These are phyloP conservation scores for Letharia lupina DNA, from an alignment of 495 filamentous ascomycete genomes.

Conservation along the genomic window DNA sequence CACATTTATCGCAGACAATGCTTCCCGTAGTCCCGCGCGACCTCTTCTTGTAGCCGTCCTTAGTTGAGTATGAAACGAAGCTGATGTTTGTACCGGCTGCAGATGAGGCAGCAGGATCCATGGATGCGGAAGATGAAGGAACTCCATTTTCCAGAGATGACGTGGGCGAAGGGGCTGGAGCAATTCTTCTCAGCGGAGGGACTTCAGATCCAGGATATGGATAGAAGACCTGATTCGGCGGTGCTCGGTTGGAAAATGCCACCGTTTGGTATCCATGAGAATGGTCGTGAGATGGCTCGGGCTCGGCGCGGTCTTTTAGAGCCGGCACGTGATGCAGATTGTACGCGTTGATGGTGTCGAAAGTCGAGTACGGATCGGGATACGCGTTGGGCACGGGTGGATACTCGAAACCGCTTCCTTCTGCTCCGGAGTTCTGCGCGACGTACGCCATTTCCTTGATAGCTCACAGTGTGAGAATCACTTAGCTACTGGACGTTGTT, in stretches of 20 bases:
- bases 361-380: neutral
- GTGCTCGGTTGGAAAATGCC: neutral
- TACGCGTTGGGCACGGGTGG: neutral
- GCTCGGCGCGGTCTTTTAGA: no score
- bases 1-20: neutral
- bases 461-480: neutral
- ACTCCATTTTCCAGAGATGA: neutral
- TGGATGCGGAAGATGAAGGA: neutral
- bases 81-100: neutral
- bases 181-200: neutral
- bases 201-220: neutral
- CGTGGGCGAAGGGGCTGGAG: neutral
- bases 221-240: neutral
- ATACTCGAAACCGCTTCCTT: neutral
- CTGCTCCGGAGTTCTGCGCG: neutral
- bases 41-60: neutral
- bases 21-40: neutral
- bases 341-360: neutral
- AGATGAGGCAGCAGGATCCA: neutral
- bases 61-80: neutral
- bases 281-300: no score
- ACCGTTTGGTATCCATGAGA: neutral
- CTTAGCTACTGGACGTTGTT: no score
- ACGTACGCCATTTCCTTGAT: neutral
- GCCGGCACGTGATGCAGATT: no score